Percentiles rank a stretch among this genome's conserved stretches.
These are phyloP conservation scores for Ensete glaucum DNA, from an alignment of 176 grass and related monocot genomes.

Conservation along the genomic window DNA sequence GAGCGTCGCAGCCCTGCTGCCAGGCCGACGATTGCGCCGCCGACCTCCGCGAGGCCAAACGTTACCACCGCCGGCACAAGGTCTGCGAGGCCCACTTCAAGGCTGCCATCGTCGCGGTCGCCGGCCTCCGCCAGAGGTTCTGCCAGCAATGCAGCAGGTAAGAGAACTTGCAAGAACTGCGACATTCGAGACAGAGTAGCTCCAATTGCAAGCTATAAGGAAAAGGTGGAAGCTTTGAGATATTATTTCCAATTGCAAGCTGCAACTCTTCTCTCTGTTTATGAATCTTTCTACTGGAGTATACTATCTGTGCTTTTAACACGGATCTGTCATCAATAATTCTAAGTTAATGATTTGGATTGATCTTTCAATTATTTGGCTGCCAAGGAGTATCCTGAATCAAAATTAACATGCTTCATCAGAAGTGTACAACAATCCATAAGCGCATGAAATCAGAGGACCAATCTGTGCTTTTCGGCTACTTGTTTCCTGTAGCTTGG, in stretches of 20 bases:
- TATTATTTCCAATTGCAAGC: not conserved
- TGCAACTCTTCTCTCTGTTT: not conserved
- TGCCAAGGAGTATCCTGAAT: too few species aligned
- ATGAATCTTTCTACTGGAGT: too few species aligned
- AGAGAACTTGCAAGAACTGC: not conserved
- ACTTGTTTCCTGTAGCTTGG: not conserved
- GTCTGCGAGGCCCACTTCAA: conserved; percentile 79
- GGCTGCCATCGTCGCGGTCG: conserved; percentile 55
- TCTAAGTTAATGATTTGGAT: too few species aligned
- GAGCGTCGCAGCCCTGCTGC: conserved; percentile 37
- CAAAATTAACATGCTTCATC: too few species aligned
- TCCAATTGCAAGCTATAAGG: too few species aligned
- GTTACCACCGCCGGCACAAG: conserved; percentile 83
- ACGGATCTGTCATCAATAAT: not conserved
- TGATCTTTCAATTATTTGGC: too few species aligned
- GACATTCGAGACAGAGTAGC: too few species aligned
- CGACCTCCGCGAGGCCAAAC: conserved; percentile 52
- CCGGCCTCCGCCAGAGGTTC: conserved; percentile 83
- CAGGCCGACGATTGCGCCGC: conserved; percentile 68
- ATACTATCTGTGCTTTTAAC: not conserved
- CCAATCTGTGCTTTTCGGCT: not conserved
- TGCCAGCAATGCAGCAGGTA: conserved; percentile 99
- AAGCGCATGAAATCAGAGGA: not conserved
- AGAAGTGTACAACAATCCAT: not conserved
- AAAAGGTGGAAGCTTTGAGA: not conserved